Base-by-base conservation (phyloP, 2,329 filamentous ascomycete species). In the Colletotrichum australisinense region DNA sequence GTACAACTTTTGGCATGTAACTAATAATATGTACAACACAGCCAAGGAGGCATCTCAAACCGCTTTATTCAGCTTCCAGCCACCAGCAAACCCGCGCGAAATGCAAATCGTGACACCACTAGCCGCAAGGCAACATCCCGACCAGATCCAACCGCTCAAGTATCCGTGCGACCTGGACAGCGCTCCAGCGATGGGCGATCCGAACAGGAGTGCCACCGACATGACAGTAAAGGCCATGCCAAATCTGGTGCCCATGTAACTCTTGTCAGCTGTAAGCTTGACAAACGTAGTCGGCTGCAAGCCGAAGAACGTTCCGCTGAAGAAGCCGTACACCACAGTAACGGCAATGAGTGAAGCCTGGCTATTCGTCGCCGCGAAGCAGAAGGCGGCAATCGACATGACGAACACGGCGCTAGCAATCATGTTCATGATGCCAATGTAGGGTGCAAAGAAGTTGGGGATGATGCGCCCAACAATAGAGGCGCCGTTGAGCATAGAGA, bases 381-480 rank as follows among this genome's bases (percentile, higher is more conserved):
- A 68, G 24, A 72, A 72, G 16, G 69, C 69, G 0, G 64, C 35
- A 0, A 78, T 76, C 1, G 64, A 68, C 69, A 81, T 81, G 69
- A 42, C 64, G 52, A 72, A 63, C 32, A 70, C 74, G 55, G 70
- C 67, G 52, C 56, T 11, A 53, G 56, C 57, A 19, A 72, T 66
- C 62, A 72, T 70, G 70, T 85, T 85, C 46, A 86, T 76, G 0
- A 81, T 76, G 0, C 84, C 84, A 0, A 80, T 58, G 0, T 72
- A 75, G 11, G 82, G 79, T 0, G 83, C 82, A 0, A 85, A 55
- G 0, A 83, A 74, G 0, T 79, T 80, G 16, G 85, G 86, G 4
- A 86, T 70, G 42, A 88, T 77, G 24, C 86, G 84, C 11, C 87
- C 86, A 6, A 85, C 77, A 60, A 87, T 80, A 57, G 84, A 85